phyloP scores from a whole-genome alignment of 2,329 filamentous ascomycete genomes.

The Microdochium bolleyi region DNA sequence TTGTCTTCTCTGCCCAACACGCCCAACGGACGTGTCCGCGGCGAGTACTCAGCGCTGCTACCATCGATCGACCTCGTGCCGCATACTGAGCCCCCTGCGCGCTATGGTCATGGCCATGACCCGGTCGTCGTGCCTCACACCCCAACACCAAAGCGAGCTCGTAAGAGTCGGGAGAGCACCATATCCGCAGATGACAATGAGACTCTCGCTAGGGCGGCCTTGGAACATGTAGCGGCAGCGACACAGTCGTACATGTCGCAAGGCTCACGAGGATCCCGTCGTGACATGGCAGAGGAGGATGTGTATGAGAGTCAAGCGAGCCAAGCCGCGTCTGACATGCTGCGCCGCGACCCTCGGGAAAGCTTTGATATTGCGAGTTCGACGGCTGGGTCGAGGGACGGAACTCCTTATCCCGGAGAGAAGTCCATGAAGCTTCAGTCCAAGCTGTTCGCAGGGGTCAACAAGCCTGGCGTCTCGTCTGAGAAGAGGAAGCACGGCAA shows the following conservation, averaged over 20 bases:
- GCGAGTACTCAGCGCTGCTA: constrained; percentile 43
- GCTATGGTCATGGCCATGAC: constrained; percentile 25
- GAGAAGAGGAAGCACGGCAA: constrained; percentile 44
- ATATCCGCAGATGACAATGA: constrained; percentile 63
- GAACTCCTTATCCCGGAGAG: constrained; percentile 34
- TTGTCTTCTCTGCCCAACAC: constrained; percentile 79
- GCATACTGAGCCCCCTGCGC: constrained; percentile 47
- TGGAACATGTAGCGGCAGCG: constrained; percentile 44
- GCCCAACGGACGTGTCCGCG: constrained; percentile 47
- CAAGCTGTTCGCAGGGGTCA: constrained; percentile 38
- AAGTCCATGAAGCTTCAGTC: constrained; percentile 40
- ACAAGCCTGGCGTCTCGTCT: constrained; percentile 24
- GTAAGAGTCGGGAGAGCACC: constrained; percentile 75
- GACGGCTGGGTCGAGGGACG: constrained; percentile 29
- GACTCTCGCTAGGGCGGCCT: constrained; percentile 45
- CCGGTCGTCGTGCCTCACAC: constrained; percentile 32
- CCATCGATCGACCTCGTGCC: constrained; percentile 57
- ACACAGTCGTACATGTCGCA: constrained; percentile 26
- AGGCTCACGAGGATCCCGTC: constrained; percentile 13
- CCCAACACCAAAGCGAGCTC: constrained; percentile 37
- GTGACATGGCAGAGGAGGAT: constrained; percentile 47
- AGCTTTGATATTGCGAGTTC: constrained; percentile 42
- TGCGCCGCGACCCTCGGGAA: constrained; percentile 50
- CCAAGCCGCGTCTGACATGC: constrained; percentile 67
- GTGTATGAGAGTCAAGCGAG: constrained; percentile 70